phyloP scores from a whole-genome alignment of 2,329 filamentous ascomycete species.

The Chaetothyriales sp. region DNA sequence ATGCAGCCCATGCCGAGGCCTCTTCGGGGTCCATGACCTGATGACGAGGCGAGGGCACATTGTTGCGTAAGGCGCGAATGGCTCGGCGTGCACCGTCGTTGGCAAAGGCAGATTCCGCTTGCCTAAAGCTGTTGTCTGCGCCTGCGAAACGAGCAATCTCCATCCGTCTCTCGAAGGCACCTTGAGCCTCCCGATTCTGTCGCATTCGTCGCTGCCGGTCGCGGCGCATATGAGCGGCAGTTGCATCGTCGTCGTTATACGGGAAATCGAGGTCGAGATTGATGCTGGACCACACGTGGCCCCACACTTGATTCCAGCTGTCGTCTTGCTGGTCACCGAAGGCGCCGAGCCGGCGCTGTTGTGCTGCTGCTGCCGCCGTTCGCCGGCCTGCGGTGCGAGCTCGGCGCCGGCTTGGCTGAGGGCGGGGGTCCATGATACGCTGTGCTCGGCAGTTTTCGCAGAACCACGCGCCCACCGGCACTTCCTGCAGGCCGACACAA shows the following conservation, averaged over 20 bases:
- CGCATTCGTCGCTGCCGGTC: slow-evolving; percentile 34
- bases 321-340: slow-evolving; percentile 33
- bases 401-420: slow-evolving; percentile 23
- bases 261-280: slow-evolving; percentile 74
- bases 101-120: slow-evolving; percentile 48
- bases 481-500: slow-evolving; percentile 67
- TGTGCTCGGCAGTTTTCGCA: slow-evolving; percentile 63
- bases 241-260: slow-evolving; percentile 57
- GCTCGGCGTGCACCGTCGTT: slow-evolving; percentile 6
- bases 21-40: slow-evolving; percentile 67
- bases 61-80: slow-evolving; percentile 29
- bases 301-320: slow-evolving; percentile 70
- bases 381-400: slow-evolving; percentile 27
- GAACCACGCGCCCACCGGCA: slow-evolving; percentile 74
- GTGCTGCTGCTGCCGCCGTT: slow-evolving; percentile 34
- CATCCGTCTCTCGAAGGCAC: slow-evolving; percentile 72
- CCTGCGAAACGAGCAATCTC: slow-evolving; percentile 70
- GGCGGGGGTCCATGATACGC: slow-evolving; percentile 28
- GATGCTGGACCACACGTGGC: slow-evolving; percentile 68
- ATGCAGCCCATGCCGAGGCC: slow-evolving; percentile 72
- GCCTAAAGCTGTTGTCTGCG: slow-evolving; percentile 54
- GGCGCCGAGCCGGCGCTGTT: slow-evolving; percentile 29
- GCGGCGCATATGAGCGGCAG: slow-evolving; percentile 43
- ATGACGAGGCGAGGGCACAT: slow-evolving; percentile 28
- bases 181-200: slow-evolving; percentile 41